Evolutionary conservation across 495 filamentous ascomycete species (phyloP).

Genomic region (Amphirosellinia nigrospora): DNA sequence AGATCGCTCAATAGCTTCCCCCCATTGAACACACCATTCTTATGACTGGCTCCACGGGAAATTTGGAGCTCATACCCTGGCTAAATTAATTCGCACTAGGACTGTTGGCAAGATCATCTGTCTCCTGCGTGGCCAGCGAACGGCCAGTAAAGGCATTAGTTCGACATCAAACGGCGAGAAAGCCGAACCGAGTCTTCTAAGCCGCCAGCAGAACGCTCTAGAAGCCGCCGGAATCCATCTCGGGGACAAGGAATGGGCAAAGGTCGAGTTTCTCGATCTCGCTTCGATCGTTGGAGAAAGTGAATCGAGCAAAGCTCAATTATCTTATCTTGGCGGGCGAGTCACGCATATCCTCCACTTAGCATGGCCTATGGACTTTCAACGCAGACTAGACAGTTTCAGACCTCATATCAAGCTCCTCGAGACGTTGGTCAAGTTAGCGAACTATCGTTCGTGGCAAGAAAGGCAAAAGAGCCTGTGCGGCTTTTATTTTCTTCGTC

Average conservation of each 20-base stretch:
- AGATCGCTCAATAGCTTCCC: background rate
- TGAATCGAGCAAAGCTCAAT: background rate
- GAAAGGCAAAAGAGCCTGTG: background rate
- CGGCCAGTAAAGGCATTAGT: background rate
- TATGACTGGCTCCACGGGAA: constrained; percentile 46
- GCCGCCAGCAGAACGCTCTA: background rate
- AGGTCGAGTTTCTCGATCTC: constrained; percentile 2
- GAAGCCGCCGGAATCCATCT: constrained; percentile 2
- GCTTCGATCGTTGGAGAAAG: background rate
- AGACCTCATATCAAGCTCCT: constrained; percentile 41
- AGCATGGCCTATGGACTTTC: constrained; percentile 51
- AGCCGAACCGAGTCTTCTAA: background rate
- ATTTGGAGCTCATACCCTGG: constrained; percentile 34
- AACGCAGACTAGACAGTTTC: constrained; percentile 38
- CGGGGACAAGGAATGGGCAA: background rate
- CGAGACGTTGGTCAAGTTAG: constrained; percentile 39
- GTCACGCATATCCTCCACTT: constrained; percentile 50
- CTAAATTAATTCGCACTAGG: constrained; percentile 18
- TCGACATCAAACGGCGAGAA: background rate
- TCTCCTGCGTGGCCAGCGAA: constrained; percentile 28
- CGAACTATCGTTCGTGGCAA: constrained; percentile 8
- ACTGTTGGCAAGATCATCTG: constrained; percentile 31
- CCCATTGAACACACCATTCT: constrained; percentile 31
- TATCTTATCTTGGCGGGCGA: background rate
- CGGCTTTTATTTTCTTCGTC: constrained; percentile 31